These are phyloP conservation scores for Miscanthus sacchariflorus DNA, from an alignment of 202 grass and related monocot genomes.

Conservation along the genomic window DNA sequence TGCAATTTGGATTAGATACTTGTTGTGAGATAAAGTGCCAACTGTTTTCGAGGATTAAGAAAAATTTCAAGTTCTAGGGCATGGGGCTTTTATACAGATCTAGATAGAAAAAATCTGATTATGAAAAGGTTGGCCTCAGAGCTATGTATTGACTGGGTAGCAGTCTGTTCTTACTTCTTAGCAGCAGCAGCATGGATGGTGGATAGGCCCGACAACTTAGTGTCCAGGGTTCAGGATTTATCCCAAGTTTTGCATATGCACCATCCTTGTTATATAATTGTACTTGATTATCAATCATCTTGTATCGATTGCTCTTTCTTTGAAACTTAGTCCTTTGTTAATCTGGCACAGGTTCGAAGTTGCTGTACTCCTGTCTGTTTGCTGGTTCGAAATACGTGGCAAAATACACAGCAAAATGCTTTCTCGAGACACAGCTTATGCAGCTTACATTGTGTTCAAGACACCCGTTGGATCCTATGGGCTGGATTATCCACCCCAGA, in stretches of 20 bases:
- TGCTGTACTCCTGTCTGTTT: not conserved
- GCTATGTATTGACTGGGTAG: not conserved
- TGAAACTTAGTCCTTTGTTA: not conserved
- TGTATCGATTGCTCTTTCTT: not conserved
- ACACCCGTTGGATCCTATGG: constrained; percentile 2
- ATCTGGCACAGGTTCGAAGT: constrained; percentile 42
- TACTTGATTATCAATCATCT: too few species aligned
- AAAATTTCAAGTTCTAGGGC: too few species aligned
- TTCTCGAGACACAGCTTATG: constrained; percentile 35
- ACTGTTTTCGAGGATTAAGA: too few species aligned
- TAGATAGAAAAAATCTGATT: too few species aligned
- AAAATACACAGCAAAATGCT: constrained; percentile 47
- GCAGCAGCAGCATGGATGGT: too few species aligned
- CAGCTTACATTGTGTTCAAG: constrained; percentile 56
- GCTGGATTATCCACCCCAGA: constrained; percentile 28
- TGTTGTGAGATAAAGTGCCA: not conserved
- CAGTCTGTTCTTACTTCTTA: too few species aligned
- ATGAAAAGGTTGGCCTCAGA: not conserved
- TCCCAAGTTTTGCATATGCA: too few species aligned
- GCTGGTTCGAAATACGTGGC: constrained; percentile 52
- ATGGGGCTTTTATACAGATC: too few species aligned
- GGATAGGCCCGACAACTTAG: too few species aligned
- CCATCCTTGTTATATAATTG: too few species aligned
- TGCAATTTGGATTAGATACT: not conserved
- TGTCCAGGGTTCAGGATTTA: too few species aligned